A percentile compares a stretch with the other conserved stretches of the same genome.
phyloP scores from a whole-genome alignment of 2,329 filamentous ascomycete genomes.

The Fusarium succisae region DNA sequence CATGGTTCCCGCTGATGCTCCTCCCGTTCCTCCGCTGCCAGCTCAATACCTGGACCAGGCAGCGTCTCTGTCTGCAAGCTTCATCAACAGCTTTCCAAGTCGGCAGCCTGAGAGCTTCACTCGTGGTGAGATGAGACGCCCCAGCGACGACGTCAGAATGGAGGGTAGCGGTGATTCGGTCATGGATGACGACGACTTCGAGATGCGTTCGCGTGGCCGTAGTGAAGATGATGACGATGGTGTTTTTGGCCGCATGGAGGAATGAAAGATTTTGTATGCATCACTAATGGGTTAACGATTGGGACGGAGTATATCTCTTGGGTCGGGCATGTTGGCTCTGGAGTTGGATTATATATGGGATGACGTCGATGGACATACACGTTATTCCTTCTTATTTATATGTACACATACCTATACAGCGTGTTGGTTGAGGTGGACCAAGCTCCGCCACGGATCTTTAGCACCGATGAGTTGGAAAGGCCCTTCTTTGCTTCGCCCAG shows the following conservation, averaged over 20 bases:
- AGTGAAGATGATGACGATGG: slow-evolving; percentile 94
- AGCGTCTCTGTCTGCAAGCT: slow-evolving; percentile 66
- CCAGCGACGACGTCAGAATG: slow-evolving; percentile 71
- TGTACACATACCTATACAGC: slow-evolving; percentile 49
- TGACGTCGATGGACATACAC: slow-evolving; percentile 47
- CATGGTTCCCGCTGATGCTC: slow-evolving; percentile 75
- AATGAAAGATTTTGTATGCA: slow-evolving; percentile 66
- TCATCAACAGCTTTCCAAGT: slow-evolving; percentile 70
- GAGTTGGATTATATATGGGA: slow-evolving; percentile 46
- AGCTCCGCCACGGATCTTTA: slow-evolving; percentile 71
- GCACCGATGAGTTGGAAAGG: slow-evolving; percentile 73
- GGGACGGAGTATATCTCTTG: slow-evolving; percentile 42
- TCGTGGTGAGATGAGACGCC: slow-evolving; percentile 62
- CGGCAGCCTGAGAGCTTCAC: slow-evolving; percentile 73
- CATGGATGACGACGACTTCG: slow-evolving; percentile 73
- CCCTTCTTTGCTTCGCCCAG: slow-evolving; percentile 45
- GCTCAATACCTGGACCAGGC: slow-evolving; percentile 77
- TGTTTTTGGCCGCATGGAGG: slow-evolving; percentile 96
- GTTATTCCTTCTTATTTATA: slow-evolving; percentile 58
- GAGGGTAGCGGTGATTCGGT: slow-evolving; percentile 72
- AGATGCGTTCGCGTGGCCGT: slow-evolving; percentile 67
- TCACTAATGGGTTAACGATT: slow-evolving; percentile 39
- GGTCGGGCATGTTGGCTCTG: slow-evolving; percentile 45
- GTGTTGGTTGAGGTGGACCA: slow-evolving; percentile 62
- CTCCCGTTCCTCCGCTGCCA: slow-evolving; percentile 88